Evolutionary conservation across 352 stramenopile genomes (phyloP).

Genomic region (Phytophthora ohioensis): DNA sequence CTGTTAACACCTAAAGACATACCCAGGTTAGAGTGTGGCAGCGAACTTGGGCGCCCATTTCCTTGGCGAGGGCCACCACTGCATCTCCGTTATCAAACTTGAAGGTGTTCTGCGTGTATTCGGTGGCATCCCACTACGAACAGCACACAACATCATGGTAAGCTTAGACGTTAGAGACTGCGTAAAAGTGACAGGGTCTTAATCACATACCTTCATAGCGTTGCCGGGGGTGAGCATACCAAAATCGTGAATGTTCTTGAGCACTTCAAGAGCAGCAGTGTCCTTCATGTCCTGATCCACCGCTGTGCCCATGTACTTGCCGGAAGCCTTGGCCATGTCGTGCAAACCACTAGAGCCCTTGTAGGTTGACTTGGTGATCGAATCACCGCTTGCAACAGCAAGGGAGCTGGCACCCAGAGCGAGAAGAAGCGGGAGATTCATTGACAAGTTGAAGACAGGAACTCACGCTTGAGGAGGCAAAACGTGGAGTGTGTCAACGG

Average conservation of each 20-base stretch:
- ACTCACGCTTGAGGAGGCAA: background rate
- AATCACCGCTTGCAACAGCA: conserved; percentile 14
- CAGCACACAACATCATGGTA: conserved; percentile 8
- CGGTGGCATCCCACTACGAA: conserved; percentile 36
- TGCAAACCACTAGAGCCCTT: conserved; percentile 32
- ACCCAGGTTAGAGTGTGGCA: conserved; percentile 46
- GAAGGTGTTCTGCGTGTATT: conserved; percentile 30
- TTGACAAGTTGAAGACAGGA: background rate
- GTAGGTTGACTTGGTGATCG: conserved; percentile 38
- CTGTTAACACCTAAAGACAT: conserved; percentile 2
- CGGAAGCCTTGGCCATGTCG: conserved; percentile 33
- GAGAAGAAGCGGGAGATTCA: conserved; percentile 29
- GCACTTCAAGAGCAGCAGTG: conserved; percentile 24
- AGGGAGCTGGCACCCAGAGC: conserved; percentile 21
- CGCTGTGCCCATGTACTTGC: conserved; percentile 47
- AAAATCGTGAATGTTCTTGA: conserved; percentile 40
- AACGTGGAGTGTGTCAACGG: conserved; percentile 7
- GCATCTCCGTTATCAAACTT: conserved; percentile 28
- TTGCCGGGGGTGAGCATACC: conserved; percentile 45
- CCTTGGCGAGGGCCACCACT: conserved; percentile 30
- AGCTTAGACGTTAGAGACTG: background rate
- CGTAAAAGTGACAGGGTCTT: background rate
- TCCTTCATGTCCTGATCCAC: conserved; percentile 36
- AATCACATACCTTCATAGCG: conserved; percentile 38
- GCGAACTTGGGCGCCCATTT: conserved; percentile 34